These are phyloP conservation scores for Aquilaria yunnanensis DNA, from an alignment of 345 rosid species.

Conservation along the genomic window DNA sequence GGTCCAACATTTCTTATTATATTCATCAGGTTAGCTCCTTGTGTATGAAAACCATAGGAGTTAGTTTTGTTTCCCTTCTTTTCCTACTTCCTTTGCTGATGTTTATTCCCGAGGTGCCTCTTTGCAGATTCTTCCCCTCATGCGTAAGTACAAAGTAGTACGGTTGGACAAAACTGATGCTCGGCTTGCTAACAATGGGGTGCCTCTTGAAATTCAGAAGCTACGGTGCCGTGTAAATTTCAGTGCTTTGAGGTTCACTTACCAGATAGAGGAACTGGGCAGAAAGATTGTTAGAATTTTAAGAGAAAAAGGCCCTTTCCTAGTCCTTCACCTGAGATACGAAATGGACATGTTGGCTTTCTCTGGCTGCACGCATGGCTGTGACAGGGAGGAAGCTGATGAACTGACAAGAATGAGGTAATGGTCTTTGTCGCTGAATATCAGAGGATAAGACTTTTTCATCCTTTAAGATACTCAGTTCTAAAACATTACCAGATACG, in stretches of 20 bases:
- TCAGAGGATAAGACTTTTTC: background rate
- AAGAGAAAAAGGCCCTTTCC: conserved; percentile 77
- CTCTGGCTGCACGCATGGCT: conserved; percentile 94
- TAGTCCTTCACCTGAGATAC: conserved; percentile 89
- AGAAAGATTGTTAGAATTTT: conserved; percentile 59
- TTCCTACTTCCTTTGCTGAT: conserved; percentile 3
- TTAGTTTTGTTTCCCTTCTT: background rate
- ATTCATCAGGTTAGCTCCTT: conserved; percentile 47
- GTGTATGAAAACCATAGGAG: background rate
- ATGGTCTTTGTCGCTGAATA: conserved; percentile 2
- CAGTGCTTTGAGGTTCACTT: conserved; percentile 70
- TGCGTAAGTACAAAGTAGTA: conserved; percentile 73
- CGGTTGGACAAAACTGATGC: conserved; percentile 88
- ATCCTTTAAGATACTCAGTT: conserved; percentile 10
- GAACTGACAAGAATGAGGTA: conserved; percentile 88
- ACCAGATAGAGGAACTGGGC: conserved; percentile 80
- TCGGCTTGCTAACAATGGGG: conserved; percentile 81
- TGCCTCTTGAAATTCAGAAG: conserved; percentile 80
- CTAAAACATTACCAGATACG: conserved; percentile 45
- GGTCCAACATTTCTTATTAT: conserved; percentile 92
- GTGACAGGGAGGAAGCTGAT: conserved; percentile 70
- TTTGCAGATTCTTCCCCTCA: conserved; percentile 84
- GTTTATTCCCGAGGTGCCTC: conserved; percentile 13
- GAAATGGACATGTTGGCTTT: conserved; percentile 99
- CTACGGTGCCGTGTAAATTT: conserved; percentile 88